Evolutionary conservation across 352 stramenopile genomes (phyloP), one percentile per base, ranked within the genome.

Genomic region (Phytophthora ramorum): DNA sequence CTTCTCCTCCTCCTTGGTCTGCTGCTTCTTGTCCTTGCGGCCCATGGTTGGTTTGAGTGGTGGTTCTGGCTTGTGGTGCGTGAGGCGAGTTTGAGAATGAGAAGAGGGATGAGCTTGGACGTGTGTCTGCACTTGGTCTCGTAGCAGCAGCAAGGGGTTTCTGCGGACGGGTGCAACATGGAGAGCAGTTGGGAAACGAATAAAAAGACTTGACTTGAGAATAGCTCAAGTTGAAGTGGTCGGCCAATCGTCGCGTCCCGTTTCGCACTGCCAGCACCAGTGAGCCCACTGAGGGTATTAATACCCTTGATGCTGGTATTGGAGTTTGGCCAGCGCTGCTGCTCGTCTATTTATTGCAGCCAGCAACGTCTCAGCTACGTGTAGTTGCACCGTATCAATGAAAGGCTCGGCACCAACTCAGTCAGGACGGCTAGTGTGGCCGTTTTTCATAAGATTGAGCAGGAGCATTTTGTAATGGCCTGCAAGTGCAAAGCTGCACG

Each of bases 51-150:
- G 4, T 30, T 24, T 20, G 26, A 5, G 46, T 24, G 37, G 56
- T 58, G 20, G 35, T 58, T 28, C 22, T 37, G 53, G 40, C 43
- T 73, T 73, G 46, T 16, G 58, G 24, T 38, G 19, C 24, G 63
- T 7, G 54, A 58, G 37, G 45, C 32, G 47, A 53, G 57, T 58
- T 35, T 10, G 16, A 53, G 51, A 73, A 65, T 69, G 66, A 47
- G 16, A 13, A 41, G 16, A 41, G 19, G 26, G 17, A 2, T 10
- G n/a, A 24, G n/a, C 2, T 37, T 17, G 28, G 6, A 8, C 6
- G 9, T 52, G 52, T 3, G n/a, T n/a, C n/a, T n/a, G n/a, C n/a
- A n/a, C 41, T 14, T 38, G 50, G 35, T 58, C 22, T 37, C 48
- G 35, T 22, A 58, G 12, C 24, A 43, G 28, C 7, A 32, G 28